Evolutionary conservation across 179 eudicot genomes (phyloP).

Genomic region (Spergularia azorica): DNA sequence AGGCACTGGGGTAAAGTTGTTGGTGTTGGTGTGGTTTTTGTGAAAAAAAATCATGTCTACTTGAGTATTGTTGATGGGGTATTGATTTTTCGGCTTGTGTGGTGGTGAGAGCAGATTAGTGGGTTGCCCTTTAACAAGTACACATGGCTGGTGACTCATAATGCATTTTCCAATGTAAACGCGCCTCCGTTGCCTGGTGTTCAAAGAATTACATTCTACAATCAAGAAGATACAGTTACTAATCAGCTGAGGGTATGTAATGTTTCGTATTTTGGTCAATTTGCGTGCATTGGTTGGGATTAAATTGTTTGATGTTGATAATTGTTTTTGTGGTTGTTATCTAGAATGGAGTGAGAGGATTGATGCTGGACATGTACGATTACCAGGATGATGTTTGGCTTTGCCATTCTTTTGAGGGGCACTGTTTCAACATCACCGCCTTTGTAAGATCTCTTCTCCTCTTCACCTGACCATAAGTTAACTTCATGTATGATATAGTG

Average conservation of each 20-base stretch:
- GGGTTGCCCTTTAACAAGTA: conserved; percentile 97
- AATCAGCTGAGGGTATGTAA: conserved; percentile 78
- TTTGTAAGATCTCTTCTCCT: conserved; percentile 57
- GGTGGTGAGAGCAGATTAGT: conserved; percentile 53
- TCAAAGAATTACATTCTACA: conserved; percentile 89
- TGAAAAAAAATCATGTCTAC: neutral
- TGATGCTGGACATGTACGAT: conserved; percentile 99
- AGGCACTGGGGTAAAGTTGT: too few relatives aligned
- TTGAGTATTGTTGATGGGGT: neutral
- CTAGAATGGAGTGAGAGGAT: conserved; percentile 97
- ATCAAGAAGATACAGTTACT: conserved; percentile 93
- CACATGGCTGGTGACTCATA: conserved; percentile 93
- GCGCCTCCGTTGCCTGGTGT: conserved; percentile 77
- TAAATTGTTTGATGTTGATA: neutral
- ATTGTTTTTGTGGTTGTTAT: conserved; percentile 25
- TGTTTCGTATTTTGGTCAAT: conserved; percentile 4
- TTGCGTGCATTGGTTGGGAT: conserved; percentile 21
- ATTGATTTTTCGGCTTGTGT: conserved; percentile 15
- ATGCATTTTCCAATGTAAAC: conserved; percentile 93
- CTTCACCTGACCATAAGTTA: neutral
- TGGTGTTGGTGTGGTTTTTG: neutral
- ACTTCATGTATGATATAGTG: neutral
- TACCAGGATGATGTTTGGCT: conserved; percentile 91
- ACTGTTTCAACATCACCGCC: conserved; percentile 93
- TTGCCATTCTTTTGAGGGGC: conserved; percentile 87